Base-by-base conservation (phyloP, 768 basidiomycete species). In the Leccinellum albellum region DNA sequence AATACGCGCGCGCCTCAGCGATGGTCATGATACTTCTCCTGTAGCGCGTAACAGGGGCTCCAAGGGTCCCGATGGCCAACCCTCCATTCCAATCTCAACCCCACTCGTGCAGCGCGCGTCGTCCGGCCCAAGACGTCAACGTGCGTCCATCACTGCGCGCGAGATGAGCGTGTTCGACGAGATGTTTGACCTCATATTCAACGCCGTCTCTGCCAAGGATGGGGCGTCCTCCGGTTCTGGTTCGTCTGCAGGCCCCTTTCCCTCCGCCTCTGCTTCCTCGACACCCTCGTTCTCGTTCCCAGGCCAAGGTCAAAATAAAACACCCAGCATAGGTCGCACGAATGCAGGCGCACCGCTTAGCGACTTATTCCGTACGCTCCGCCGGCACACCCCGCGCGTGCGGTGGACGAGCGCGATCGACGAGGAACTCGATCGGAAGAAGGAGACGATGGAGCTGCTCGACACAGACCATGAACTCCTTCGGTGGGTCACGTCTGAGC, bases 381-480 rank as follows among this genome's bases (percentile, higher is more conserved):
- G 83, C 21, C 76, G 78, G 17, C 79, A 79, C 48, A 76, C 81
- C 14, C 3, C 33, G 15, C 15, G 33, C 82, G 80, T 65, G 53
- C 78, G 79, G 60, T 82, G 81, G 78, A 78, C 82, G 1, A 75
- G 78, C 8, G 78, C 78, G 47, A 70, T 74, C 31, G 82, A 81
- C 60, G 76, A 74, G 33, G 79, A 75, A 15, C 79, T 79, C 1
- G 75, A 72, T 10, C 21, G n/a, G 6, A 44, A 44, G 42, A 86
- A 85, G 68, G 90, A 90, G 59, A 81, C 82, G 55, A 88, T 94
- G 77, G 80, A 87, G 49, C 65, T 81, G n/a, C 90, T 87, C 62
- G 73, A 78, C 23, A 86, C 79, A 6, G 92, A 93, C 64, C 73
- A 80, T 55, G 78, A 88, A 52, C 77, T 94, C 17, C 76, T 94